Base-by-base conservation (phyloP, 176 grass and related monocot genomes). In the Oryza punctata region DNA sequence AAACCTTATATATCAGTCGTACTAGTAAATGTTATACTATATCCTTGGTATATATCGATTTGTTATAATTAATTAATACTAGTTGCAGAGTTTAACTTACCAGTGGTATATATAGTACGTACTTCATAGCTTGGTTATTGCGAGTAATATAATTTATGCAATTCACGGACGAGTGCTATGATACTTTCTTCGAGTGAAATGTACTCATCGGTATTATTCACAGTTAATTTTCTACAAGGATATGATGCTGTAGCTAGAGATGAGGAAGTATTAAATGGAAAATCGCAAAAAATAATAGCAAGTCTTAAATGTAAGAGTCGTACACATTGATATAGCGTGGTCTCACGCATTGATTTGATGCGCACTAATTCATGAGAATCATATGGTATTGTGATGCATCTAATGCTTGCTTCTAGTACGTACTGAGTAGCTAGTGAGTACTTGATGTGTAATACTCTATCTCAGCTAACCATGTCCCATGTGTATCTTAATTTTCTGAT, bases 1-100 rank as follows among this genome's bases (percentile, higher is more conserved):
- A 32, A 45, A 81, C 83, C 78, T 75, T 75, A 69, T 73, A 85
- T 69, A 81, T 30, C 37, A 68, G 57, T 61, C 24, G 6, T 57
- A 41, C 40, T 10, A 21, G 5, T 18, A 8, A 21, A 61, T 43
- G 30, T 65, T 46, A 77, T 44, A 32, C 3, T 33, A 45, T 35
- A 10, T 72, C 40, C 1, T 41, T 67, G 18, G 19, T 57, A 57
- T 0, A 60, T 76, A 9, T 57, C 4, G 21, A 37, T 77, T 75
- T 35, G 7, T 1, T 67, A 14, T 8, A 59, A 38, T 38, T 38
- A 57, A 66, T 41, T 15, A 68, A 7, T 27, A 50, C 15, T 38
- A 8, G 37, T 16, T 4, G 6, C 24, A 65, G 3, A 64, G 15
- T 26, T 61, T 25, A 16, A 54, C 49, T 57, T 15, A n/a, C 19